Conservation (phyloP, 495 filamentous ascomycete species). For the Xylaria castorea region DNA sequence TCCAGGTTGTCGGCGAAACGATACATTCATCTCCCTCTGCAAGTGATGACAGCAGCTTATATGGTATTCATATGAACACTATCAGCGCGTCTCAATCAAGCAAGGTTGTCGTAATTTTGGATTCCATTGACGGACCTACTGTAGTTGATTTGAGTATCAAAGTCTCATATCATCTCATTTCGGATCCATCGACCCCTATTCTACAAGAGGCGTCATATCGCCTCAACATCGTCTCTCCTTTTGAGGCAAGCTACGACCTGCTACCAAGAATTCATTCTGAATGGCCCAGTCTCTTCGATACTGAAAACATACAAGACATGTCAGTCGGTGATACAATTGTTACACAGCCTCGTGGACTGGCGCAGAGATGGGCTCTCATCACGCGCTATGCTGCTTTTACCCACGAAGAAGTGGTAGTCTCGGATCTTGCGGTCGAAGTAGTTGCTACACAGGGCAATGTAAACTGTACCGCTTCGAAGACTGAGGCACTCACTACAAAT, state of each 20-base stretch:
- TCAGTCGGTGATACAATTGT: slow-evolving; percentile 29
- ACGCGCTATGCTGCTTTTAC: slow-evolving; percentile 78
- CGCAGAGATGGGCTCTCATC: slow-evolving; percentile 79
- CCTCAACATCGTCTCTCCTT: slow-evolving; percentile 77
- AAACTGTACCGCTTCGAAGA: slow-evolving; percentile 45
- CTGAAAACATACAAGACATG: slow-evolving; percentile 47
- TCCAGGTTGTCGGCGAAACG: slow-evolving; percentile 50
- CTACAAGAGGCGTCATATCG: slow-evolving; percentile 70
- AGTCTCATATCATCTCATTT: slow-evolving; percentile 75
- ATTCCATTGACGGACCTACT: slow-evolving; percentile 57
- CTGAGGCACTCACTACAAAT: slow-evolving; percentile 35
- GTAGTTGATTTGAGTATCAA: slow-evolving; percentile 75
- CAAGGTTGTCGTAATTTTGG: slow-evolving; percentile 52
- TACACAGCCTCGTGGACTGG: slow-evolving; percentile 62
- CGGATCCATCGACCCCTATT: slow-evolving; percentile 84
- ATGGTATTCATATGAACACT: slow-evolving; percentile 44
- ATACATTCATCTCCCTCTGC: slow-evolving; percentile 30
- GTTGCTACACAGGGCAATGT: slow-evolving; percentile 61
- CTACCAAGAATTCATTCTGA: slow-evolving; percentile 75
- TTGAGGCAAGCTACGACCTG: slow-evolving; percentile 88
- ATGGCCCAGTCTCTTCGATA: slow-evolving; percentile 86
- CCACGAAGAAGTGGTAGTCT: slow-evolving; percentile 69
- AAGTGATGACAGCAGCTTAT: slow-evolving; percentile 34
- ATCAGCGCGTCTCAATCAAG: slow-evolving; percentile 60
- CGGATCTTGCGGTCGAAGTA: slow-evolving; percentile 65